Evolutionary conservation across 345 rosid genomes (phyloP).

Genomic region (Turritis glabra): DNA sequence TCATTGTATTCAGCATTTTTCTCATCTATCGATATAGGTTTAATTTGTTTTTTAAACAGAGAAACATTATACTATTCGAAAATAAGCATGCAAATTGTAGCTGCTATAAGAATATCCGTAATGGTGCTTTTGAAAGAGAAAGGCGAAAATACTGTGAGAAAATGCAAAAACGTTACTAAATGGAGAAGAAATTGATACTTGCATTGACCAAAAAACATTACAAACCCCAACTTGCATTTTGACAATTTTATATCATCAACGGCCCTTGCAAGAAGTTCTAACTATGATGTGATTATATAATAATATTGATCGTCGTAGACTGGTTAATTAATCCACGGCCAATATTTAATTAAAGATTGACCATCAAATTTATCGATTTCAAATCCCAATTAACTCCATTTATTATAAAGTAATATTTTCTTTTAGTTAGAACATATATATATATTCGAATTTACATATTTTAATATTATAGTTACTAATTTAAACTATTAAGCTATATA

Average conservation of each 20-base stretch:
- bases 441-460: not conserved
- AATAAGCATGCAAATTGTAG: conserved; percentile 13
- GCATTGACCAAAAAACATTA: conserved; percentile 12
- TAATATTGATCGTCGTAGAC: not conserved
- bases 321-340: not conserved
- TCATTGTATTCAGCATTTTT: conserved; percentile 30
- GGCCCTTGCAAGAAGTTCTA: not conserved
- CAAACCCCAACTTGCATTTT: conserved; percentile 5
- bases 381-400: not conserved
- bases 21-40: conserved; percentile 9
- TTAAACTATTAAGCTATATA: not conserved
- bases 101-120: not conserved
- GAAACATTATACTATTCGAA: conserved; percentile 3
- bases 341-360: not conserved
- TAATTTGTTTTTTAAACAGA: not conserved
- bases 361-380: not conserved
- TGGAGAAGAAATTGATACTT: conserved; percentile 26
- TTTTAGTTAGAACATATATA: not conserved
- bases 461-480: not conserved
- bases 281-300: not conserved
- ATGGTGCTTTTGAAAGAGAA: too few species aligned
- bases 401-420: not conserved
- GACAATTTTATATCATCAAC: not conserved
- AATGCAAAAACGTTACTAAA: not conserved
- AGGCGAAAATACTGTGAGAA: not conserved